Conservation (phyloP, 164 flowering plant species). For the Tetrastigma voinierianum region DNA sequence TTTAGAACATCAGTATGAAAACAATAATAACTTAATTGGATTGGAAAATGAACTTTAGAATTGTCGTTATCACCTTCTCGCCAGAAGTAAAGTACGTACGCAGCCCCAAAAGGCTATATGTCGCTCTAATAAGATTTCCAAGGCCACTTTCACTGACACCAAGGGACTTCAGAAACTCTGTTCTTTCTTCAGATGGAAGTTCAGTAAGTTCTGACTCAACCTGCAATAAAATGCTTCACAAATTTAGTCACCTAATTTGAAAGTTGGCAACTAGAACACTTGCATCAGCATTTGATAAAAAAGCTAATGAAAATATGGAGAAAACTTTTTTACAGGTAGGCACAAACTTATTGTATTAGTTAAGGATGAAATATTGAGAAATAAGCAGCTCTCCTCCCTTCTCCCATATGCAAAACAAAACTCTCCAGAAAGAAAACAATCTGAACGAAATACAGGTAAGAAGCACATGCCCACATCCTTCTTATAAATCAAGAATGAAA, state of each 20-base stretch:
- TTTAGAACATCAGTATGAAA: not conserved
- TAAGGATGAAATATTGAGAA: not conserved
- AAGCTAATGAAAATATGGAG: not conserved
- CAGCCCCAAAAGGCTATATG: slow-evolving; percentile 79
- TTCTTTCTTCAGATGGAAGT: slow-evolving; percentile 85
- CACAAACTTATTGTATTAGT: not conserved
- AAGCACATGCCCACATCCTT: too few relatives aligned
- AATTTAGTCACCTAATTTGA: not conserved
- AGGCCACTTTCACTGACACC: slow-evolving; percentile 91
- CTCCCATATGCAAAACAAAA: too few relatives aligned
- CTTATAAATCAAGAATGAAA: too few relatives aligned
- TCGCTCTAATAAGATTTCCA: slow-evolving; percentile 89
- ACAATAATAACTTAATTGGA: not conserved
- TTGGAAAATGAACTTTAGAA: not conserved
- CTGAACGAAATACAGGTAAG: too few relatives aligned
- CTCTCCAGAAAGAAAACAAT: too few relatives aligned
- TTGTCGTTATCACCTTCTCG: slow-evolving; percentile 66
- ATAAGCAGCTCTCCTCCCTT: too few relatives aligned
- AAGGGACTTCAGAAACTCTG: slow-evolving; percentile 73
- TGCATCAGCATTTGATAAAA: too few relatives aligned
- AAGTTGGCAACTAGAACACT: not conserved
- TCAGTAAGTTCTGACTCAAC: slow-evolving; percentile 95
- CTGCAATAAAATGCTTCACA: slow-evolving; percentile 33
- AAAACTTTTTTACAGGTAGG: not conserved
- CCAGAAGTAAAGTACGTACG: slow-evolving; percentile 97